Percentiles rank a stretch among this genome's conserved stretches.
These are phyloP conservation scores for Entrophospora sp. DNA, from an alignment of 192 early-diverging fungal species.

Conservation along the genomic window DNA sequence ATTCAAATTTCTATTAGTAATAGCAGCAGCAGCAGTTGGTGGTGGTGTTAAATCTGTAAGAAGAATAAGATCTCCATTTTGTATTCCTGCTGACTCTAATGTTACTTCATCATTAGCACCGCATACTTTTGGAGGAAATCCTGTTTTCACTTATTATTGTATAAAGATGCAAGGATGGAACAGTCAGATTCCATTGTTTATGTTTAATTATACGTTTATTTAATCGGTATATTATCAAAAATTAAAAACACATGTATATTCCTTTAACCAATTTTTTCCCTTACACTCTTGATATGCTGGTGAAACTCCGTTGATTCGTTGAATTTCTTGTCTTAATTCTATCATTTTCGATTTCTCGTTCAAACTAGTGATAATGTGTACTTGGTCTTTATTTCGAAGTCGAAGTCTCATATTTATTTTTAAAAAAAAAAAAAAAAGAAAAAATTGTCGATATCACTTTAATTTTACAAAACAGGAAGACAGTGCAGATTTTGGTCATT, in stretches of 20 bases:
- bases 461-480: too few species aligned
- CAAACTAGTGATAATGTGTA: not conserved
- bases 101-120: not conserved
- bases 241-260: too few species aligned
- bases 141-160: not conserved
- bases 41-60: not conserved
- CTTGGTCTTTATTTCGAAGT: not conserved
- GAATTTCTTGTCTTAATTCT: not conserved
- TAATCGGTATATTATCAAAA: too few species aligned
- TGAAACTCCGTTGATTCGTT: not conserved
- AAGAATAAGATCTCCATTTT: not conserved
- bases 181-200: too few species aligned
- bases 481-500: too few species aligned
- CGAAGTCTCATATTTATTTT: not conserved
- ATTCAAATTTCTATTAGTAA: not conserved
- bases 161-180: not conserved
- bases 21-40: not conserved
- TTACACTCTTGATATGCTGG: not conserved
- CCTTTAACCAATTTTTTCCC: too few species aligned
- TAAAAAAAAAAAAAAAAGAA: not conserved
- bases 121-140: not conserved
- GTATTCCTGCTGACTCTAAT: not conserved
- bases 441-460: too few species aligned
- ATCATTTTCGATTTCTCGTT: not conserved
- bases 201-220: too few species aligned